Evolutionary conservation across 192 early-diverging fungal genomes (phyloP), one percentile per base, ranked within the genome.

Genomic region (Linnemannia hyalina): DNA sequence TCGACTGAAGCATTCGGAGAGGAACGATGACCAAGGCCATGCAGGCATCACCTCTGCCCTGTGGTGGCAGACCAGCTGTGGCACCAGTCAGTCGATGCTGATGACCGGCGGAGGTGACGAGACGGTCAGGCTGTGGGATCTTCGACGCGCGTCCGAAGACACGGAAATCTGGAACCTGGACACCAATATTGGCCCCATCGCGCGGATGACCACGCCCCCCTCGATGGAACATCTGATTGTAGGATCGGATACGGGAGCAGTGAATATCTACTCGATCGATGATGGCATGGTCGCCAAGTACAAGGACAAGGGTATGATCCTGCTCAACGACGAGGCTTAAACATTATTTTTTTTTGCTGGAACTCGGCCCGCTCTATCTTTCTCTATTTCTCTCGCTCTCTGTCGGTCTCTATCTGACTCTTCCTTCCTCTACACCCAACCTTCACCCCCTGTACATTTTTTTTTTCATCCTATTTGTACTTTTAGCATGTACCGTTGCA

Each of bases 51-150:
- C 79, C 0, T 81, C 84, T 6, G 84, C 84, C 5, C 71, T 86
- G 15, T 86, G 84, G 84, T 85, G 75, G 78, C 69, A 77, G 11
- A 32, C 29, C 15, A 29, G 74, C 18, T 23, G 49, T n/a, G 63
- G 74, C 4, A 74, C 55, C 42, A 74, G 63, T 7, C 73, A 81
- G 36, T 15, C 63, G 22, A 78, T 86, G 79, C 23, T 86, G 32
- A 68, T 86, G 47, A 74, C 84, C 2, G 60, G 75, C 35, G 84
- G 84, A 41, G 84, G 79, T 1, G 84, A 86, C n/a, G 84, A 80
- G 4, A 71, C 60, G 9, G 76, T 86, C 15, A 76, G 71, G 52
- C 32, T 80, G 6, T 86, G 84, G 84, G 84, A 86, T 74, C 46
- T 86, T 44, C 73, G 84, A n/a, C 71, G 71, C 38, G 84, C 84